Base-by-base conservation (phyloP, 306 rosid genomes). In the Crotalaria pallida region DNA sequence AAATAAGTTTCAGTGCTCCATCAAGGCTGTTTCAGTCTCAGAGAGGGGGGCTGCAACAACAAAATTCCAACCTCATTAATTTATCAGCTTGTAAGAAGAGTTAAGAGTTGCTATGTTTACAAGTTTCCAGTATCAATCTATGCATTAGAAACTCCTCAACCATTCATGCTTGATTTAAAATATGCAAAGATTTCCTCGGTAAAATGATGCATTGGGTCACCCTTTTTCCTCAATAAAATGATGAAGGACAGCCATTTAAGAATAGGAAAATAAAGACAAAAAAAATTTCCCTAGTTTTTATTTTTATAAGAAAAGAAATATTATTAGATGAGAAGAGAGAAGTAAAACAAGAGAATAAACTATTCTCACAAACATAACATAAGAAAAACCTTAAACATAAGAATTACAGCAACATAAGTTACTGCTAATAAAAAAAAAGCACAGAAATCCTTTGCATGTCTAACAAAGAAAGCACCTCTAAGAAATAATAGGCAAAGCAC, bases 1-100 rank as follows among this genome's bases (percentile, higher is more conserved):
- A 5, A 55, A 26, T n/a, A 34, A 61, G 45, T 40, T 62, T 68
- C 67, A 40, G 66, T 84, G 96, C 72, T 95, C 99, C 91, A 95
- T 95, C 88, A 95, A 75, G 52, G 99, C 97, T 1, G 91, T 75
- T 78, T 95, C 99, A 34, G 96, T 95, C 83, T 95, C 99, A 0
- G 99, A 89, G 51, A 95, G 83, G 9, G 99, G 99, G 26, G 97
- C 99, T 95, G 96, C 86, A 87, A 81, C 65, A 71, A 81, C 65
- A 77, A 58, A 71, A 66, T 70, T 79, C 18, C 51, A 6, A 71
- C 52, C 49, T 24, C 22, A 7, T 65, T 61, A 61, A 41, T 52
- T 72, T 13, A 36, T 41, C 41, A 47, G 34, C 33, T 0, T 31
- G 13, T 16, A 64, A 40, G 27, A 57, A 64, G 12, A 3, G 7